Evolutionary conservation across 805 yeast genomes (phyloP).

Genomic region (Kluyveromyces starmeri): DNA sequence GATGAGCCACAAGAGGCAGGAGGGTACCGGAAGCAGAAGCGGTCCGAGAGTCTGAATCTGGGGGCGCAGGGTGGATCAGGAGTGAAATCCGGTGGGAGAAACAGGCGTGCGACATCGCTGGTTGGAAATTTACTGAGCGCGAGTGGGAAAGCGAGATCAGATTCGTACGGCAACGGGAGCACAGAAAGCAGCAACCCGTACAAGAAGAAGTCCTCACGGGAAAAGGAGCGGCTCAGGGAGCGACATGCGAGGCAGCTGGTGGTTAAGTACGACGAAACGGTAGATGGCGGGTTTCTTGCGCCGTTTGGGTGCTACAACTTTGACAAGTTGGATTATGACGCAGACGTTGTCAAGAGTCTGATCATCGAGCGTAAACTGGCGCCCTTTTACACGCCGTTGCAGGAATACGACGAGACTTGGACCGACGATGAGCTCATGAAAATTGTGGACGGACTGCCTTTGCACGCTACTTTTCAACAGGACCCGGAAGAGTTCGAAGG

Average conservation of each 20-base stretch:
- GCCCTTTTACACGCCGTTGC: constrained; percentile 85
- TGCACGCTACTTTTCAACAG: constrained; percentile 46
- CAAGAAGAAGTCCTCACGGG: constrained; percentile 39
- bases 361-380: constrained; percentile 67
- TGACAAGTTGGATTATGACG: constrained; percentile 64
- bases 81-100: constrained; percentile 6
- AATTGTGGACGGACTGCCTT: constrained; percentile 39
- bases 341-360: constrained; percentile 59
- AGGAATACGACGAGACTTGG: constrained; percentile 70
- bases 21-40: constrained; percentile 5
- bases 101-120: constrained; percentile 21
- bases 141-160: constrained; percentile 19
- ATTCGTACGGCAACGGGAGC: constrained; percentile 9
- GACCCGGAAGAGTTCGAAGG: constrained; percentile 29
- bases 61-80: constrained; percentile 9
- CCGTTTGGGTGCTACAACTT: constrained; percentile 82
- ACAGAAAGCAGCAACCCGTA: constrained; percentile 6
- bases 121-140: constrained; percentile 20
- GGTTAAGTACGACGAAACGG: constrained; percentile 56
- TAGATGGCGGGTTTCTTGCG: constrained; percentile 91
- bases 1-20: constrained; percentile 22
- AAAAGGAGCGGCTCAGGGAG: constrained; percentile 45
- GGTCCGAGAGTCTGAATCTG: constrained; percentile 8
- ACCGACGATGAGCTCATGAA: constrained; percentile 55
- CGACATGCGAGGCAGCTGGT: constrained; percentile 47